phyloP scores from a whole-genome alignment of 495 filamentous ascomycete species.

The Penicillium roqueforti region DNA sequence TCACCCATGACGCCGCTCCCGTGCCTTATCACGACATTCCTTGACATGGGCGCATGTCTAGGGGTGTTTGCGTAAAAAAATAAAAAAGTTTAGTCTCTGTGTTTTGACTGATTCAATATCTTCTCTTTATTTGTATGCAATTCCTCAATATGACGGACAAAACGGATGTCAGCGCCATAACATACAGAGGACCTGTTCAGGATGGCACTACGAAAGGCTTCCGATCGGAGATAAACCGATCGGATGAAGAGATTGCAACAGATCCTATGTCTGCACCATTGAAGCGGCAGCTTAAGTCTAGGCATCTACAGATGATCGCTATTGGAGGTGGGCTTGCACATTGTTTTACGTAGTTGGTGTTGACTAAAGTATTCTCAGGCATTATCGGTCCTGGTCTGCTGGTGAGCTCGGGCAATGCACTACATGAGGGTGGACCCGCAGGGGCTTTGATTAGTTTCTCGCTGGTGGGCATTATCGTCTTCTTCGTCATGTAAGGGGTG shows the following conservation, averaged over 20 bases:
- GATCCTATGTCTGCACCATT: slow-evolving; percentile 30
- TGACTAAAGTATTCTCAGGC: slow-evolving; percentile 17
- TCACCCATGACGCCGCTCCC: slow-evolving; percentile 4
- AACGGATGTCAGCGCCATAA: slow-evolving; percentile 6
- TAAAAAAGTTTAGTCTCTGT: neutral
- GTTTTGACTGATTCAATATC: neutral
- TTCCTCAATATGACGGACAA: slow-evolving; percentile 11
- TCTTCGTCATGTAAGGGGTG: slow-evolving; percentile 50
- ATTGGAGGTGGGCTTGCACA: slow-evolving; percentile 41
- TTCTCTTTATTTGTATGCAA: neutral
- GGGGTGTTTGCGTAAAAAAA: neutral
- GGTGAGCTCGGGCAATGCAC: slow-evolving; percentile 57
- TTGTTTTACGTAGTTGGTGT: neutral
- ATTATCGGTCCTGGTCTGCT: slow-evolving; percentile 46
- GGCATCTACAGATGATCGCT: slow-evolving; percentile 70
- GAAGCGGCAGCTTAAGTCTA: slow-evolving; percentile 55
- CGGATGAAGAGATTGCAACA: slow-evolving; percentile 9
- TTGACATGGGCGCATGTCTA: neutral
- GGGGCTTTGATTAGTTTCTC: slow-evolving; percentile 62
- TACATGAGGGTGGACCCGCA: slow-evolving; percentile 57
- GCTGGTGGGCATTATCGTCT: slow-evolving; percentile 58
- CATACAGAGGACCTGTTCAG: slow-evolving; percentile 5
- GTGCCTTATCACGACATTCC: slow-evolving; percentile 32
- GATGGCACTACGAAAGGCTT: slow-evolving; percentile 3
- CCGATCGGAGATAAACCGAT: neutral